Conservation (phyloP, 1,284 basidiomycete genomes). For the Lentinula novae-zelandiae region DNA sequence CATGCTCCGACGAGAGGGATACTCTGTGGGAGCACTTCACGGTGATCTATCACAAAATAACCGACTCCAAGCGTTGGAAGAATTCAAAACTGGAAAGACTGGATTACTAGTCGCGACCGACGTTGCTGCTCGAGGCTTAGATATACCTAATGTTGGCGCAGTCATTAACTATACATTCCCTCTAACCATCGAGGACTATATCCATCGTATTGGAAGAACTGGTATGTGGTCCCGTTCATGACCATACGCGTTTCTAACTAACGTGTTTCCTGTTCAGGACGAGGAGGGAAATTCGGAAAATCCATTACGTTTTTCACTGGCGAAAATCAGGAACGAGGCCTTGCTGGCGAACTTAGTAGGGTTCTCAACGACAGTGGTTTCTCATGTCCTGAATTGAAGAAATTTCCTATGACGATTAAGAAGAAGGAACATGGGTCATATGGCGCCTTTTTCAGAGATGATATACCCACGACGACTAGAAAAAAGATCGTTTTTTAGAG, state of each 20-base stretch:
- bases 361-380: conserved; percentile 90
- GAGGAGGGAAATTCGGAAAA: conserved; percentile 88
- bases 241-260: conserved; percentile 4
- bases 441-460: conserved; percentile 83
- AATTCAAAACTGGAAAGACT: conserved; percentile 85
- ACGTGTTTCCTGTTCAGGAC: conserved; percentile 47
- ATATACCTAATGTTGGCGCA: conserved; percentile 93
- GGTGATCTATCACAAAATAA: conserved; percentile 91
- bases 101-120: conserved; percentile 94
- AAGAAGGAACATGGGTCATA: conserved; percentile 88
- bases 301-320: conserved; percentile 98
- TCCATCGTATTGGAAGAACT: conserved; percentile 96
- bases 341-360: conserved; percentile 92
- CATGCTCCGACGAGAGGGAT: conserved; percentile 77
- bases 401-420: conserved; percentile 97
- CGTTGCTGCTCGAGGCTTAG: conserved; percentile 93
- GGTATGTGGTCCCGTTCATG: conserved; percentile 38
- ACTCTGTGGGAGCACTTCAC: conserved; percentile 85
- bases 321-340: conserved; percentile 78
- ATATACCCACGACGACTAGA: conserved; percentile 68
- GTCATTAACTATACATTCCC: conserved; percentile 98
- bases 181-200: conserved; percentile 92
- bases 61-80: conserved; percentile 83
- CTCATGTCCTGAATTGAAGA: conserved; percentile 67
- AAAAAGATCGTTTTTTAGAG: conserved; percentile 83